Conservation (phyloP, 371 early-diverging fungal genomes). For the Zychaea mexicana region DNA sequence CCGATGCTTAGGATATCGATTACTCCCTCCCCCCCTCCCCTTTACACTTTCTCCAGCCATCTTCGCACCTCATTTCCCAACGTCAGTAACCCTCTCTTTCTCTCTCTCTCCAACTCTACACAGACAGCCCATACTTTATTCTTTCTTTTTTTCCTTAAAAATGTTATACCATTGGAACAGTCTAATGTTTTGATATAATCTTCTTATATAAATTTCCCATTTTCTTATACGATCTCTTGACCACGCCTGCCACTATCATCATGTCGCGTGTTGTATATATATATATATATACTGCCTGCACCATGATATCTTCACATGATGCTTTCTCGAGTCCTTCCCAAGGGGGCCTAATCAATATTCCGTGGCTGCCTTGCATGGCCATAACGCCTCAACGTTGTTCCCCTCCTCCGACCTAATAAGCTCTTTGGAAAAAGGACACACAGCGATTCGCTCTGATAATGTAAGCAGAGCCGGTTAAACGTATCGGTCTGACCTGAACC, state of each 20-base stretch:
- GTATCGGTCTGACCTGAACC: not conserved
- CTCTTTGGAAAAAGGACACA: too few relatives aligned
- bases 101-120: not conserved
- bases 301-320: not conserved
- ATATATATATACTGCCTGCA: not conserved
- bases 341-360: slow-evolving; percentile 11
- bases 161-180: slow-evolving; percentile 5
- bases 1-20: slow-evolving; percentile 26
- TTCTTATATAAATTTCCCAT: not conserved
- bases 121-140: not conserved
- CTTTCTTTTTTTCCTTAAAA: not conserved
- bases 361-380: not conserved
- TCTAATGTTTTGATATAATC: slow-evolving; percentile 8
- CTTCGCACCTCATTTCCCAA: not conserved
- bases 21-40: not conserved
- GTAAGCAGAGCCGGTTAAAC: too few relatives aligned
- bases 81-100: not conserved
- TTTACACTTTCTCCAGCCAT: not conserved
- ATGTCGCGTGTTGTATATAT: not conserved
- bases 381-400: not conserved
- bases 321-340: not conserved
- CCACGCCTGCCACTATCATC: not conserved
- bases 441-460: too few relatives aligned
- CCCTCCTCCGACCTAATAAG: not conserved
- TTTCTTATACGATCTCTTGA: not conserved